Percentiles rank a stretch among this genome's conserved stretches.
phyloP scores from a whole-genome alignment of 2,329 filamentous ascomycete species.

The Fusarium pseudoanthophilum region DNA sequence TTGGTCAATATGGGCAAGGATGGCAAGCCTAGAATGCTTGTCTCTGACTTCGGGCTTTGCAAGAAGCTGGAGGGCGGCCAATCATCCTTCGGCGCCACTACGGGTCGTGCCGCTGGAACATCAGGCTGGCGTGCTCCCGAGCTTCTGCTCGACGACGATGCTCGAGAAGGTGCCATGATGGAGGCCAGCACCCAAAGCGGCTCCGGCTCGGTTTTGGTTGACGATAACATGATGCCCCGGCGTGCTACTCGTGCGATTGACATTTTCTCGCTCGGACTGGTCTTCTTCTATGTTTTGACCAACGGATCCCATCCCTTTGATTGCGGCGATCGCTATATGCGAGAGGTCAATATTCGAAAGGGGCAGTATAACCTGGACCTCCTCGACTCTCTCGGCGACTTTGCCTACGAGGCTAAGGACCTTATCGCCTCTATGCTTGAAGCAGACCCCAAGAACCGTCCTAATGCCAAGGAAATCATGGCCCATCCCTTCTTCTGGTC shows the following conservation, averaged over 20 bases:
- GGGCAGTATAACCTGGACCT: conserved; percentile 78
- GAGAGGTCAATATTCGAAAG: conserved; percentile 97
- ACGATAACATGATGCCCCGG: conserved; percentile 69
- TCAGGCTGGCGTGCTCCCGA: conserved; percentile 97
- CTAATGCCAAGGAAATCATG: conserved; percentile 82
- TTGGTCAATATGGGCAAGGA: conserved; percentile 80
- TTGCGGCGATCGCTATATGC: conserved; percentile 92
- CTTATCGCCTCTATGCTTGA: conserved; percentile 83
- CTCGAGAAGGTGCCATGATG: conserved; percentile 59
- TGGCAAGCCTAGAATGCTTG: conserved; percentile 82
- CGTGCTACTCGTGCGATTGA: conserved; percentile 96
- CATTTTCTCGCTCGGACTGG: conserved; percentile 94
- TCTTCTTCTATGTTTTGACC: conserved; percentile 99
- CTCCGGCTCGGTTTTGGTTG: conserved; percentile 67
- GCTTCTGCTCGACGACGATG: conserved; percentile 83
- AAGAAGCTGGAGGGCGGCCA: conserved; percentile 96
- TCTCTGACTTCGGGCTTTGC: conserved; percentile 97
- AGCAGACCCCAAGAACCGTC: conserved; percentile 66
- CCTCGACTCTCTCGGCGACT: conserved; percentile 81
- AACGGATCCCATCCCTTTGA: conserved; percentile 94
- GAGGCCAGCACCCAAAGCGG: conserved; percentile 69
- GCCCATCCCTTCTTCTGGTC: conserved; percentile 98
- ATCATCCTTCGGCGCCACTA: conserved; percentile 94
- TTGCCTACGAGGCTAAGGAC: conserved; percentile 86
- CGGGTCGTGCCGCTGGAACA: conserved; percentile 91